Conservation (phyloP, 768 basidiomycete species). For the Xerocomellus amylosporus region DNA sequence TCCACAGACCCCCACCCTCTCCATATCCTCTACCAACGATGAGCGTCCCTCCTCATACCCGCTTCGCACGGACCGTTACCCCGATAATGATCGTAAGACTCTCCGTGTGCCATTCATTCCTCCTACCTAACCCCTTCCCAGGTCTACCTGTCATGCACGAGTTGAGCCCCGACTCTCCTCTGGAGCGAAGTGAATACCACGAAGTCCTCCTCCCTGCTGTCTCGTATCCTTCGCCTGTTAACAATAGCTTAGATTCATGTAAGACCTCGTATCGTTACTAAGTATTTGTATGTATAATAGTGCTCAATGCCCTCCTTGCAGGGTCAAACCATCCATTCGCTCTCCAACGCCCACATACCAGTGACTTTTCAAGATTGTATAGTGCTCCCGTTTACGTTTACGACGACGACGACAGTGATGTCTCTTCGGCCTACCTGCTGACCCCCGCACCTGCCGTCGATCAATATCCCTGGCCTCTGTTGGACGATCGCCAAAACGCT, state of each 20-base stretch:
- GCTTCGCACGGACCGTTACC: constrained; percentile 28
- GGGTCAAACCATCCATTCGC: constrained; percentile 35
- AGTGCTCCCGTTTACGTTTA: constrained; percentile 1
- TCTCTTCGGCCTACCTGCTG: constrained; percentile 25
- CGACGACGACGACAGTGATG: constrained; percentile 17
- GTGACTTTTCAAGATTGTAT: constrained; percentile 27
- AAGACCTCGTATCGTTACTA: constrained; percentile 71
- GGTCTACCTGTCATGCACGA: constrained; percentile 33
- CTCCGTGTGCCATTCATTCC: not conserved
- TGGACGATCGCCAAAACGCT: constrained; percentile 18
- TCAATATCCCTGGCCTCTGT: constrained; percentile 13
- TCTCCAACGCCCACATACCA: constrained; percentile 30
- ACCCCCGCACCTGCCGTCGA: not conserved
- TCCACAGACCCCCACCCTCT: constrained; percentile 48
- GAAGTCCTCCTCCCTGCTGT: constrained; percentile 32
- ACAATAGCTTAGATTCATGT: constrained; percentile 66
- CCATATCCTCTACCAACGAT: constrained; percentile 40
- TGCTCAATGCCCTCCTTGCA: constrained; percentile 62
- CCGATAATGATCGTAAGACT: constrained; percentile 30
- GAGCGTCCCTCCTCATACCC: constrained; percentile 37
- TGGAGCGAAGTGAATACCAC: constrained; percentile 29
- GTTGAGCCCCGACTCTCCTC: constrained; percentile 32
- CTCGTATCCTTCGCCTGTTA: constrained; percentile 34
- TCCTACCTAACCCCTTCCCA: constrained; percentile 3
- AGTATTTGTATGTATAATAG: constrained; percentile 63